A percentile compares a stretch with the other conserved stretches of the same genome.
Evolutionary conservation across 2,329 filamentous ascomycete species (phyloP).

Genomic region (Fusarium sp.): DNA sequence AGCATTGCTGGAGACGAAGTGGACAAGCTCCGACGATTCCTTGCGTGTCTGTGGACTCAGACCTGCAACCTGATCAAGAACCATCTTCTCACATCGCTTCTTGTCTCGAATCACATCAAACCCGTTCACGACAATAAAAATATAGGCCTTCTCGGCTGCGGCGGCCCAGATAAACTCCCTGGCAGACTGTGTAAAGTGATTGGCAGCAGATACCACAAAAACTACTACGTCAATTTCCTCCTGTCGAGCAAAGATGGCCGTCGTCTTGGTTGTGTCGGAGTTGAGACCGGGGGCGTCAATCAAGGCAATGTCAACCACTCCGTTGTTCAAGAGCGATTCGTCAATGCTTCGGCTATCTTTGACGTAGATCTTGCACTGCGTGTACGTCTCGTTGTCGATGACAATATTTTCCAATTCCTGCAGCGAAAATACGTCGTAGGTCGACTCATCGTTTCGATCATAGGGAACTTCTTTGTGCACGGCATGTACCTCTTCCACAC

Average conservation of each 20-base stretch:
- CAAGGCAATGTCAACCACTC: constrained; percentile 95
- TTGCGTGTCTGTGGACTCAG: constrained; percentile 95
- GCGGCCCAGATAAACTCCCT: constrained; percentile 97
- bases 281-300: constrained; percentile 98
- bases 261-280: constrained; percentile 95
- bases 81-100: constrained; percentile 88
- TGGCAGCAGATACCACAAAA: constrained; percentile 96
- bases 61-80: constrained; percentile 86
- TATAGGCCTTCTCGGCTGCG: constrained; percentile 95
- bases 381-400: constrained; percentile 85
- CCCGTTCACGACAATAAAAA: constrained; percentile 98
- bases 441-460: constrained; percentile 90
- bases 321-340: constrained; percentile 94
- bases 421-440: constrained; percentile 87
- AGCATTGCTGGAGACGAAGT: constrained; percentile 97
- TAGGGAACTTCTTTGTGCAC: constrained; percentile 85
- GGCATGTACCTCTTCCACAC: constrained; percentile 94
- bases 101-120: constrained; percentile 96
- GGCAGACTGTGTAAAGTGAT: constrained; percentile 97
- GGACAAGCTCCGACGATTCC: constrained; percentile 90
- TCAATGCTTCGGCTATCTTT: constrained; percentile 90
- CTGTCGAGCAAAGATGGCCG: constrained; percentile 94
- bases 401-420: constrained; percentile 88
- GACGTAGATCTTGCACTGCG: constrained; percentile 97
- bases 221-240: constrained; percentile 99